Evolutionary conservation across 257 asterid genomes (phyloP).

Genomic region (Capsicum rhomboideum): DNA sequence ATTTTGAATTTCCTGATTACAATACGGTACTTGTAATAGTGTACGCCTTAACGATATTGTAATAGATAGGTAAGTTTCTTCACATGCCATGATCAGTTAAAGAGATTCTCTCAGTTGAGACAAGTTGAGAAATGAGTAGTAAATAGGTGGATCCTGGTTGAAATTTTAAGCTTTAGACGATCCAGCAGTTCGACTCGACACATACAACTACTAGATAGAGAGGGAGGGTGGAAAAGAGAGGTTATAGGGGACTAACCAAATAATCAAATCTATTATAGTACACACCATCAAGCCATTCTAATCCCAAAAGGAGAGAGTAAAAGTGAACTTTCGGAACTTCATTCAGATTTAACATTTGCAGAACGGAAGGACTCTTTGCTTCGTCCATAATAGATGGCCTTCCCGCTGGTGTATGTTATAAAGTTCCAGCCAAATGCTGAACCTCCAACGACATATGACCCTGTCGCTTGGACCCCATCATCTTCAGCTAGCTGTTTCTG

Average conservation of each 20-base stretch:
- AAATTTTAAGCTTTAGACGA: neutral
- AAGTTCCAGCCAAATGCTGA: slow-evolving; percentile 95
- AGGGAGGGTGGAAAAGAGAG: neutral
- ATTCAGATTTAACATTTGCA: slow-evolving; percentile 26
- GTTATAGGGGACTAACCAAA: neutral
- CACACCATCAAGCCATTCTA: neutral
- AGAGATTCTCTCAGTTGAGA: neutral
- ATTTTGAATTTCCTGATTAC: neutral
- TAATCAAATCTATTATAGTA: neutral
- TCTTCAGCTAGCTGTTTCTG: slow-evolving; percentile 15
- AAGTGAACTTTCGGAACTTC: neutral
- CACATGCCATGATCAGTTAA: neutral
- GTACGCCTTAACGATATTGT: neutral
- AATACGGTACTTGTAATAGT: neutral
- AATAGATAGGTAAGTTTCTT: neutral
- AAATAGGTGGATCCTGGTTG: neutral
- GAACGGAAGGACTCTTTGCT: slow-evolving; percentile 59
- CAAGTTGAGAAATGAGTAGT: neutral
- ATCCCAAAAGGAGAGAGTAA: neutral
- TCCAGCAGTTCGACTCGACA: neutral
- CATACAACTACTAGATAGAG: neutral
- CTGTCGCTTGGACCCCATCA: slow-evolving; percentile 29
- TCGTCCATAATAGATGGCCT: slow-evolving; percentile 46
- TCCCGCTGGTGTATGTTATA: slow-evolving; percentile 34
- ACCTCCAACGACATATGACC: slow-evolving; percentile 52